Percentiles rank a stretch among this genome's conserved stretches.
Conservation (phyloP, 106 monocot species). For the Amphibolis antarctica region DNA sequence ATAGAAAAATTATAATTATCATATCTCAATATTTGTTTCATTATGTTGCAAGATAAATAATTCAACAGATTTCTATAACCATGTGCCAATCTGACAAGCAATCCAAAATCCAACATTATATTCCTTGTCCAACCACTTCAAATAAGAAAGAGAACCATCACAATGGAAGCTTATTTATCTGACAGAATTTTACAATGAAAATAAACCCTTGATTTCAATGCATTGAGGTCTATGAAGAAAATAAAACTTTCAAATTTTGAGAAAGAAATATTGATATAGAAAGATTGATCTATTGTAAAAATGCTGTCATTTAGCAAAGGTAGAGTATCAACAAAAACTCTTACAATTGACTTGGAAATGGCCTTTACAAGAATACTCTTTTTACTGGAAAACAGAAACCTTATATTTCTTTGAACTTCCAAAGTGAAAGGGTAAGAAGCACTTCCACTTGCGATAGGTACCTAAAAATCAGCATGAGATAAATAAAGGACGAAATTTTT, state of each 20-base stretch:
- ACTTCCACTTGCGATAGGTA: slow-evolving; percentile 70
- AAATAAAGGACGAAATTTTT: too few species aligned
- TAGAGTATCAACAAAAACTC: slow-evolving; percentile 8
- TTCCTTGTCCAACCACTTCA: too few species aligned
- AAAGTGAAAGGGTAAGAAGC: slow-evolving; percentile 74
- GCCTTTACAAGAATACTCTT: slow-evolving; percentile 56
- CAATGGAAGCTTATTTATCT: too few species aligned
- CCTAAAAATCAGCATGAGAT: slow-evolving; percentile 28
- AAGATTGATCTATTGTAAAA: too few species aligned
- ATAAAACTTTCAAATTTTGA: too few species aligned
- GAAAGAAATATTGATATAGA: too few species aligned
- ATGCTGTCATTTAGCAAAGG: not conserved
- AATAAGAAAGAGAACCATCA: too few species aligned
- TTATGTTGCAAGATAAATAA: not conserved
- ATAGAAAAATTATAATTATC: too few species aligned
- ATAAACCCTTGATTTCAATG: too few species aligned
- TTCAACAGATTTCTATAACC: not conserved
- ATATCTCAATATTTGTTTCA: not conserved
- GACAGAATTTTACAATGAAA: too few species aligned
- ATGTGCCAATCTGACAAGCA: not conserved
- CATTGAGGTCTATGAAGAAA: too few species aligned
- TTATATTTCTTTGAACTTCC: slow-evolving; percentile 64
- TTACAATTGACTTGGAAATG: slow-evolving; percentile 89
- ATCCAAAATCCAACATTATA: not conserved
- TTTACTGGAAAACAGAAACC: slow-evolving; percentile 80